Evolutionary conservation across 768 basidiomycete species (phyloP), one percentile per base, ranked within the genome.

Genomic region (Peribolospora baueri): DNA sequence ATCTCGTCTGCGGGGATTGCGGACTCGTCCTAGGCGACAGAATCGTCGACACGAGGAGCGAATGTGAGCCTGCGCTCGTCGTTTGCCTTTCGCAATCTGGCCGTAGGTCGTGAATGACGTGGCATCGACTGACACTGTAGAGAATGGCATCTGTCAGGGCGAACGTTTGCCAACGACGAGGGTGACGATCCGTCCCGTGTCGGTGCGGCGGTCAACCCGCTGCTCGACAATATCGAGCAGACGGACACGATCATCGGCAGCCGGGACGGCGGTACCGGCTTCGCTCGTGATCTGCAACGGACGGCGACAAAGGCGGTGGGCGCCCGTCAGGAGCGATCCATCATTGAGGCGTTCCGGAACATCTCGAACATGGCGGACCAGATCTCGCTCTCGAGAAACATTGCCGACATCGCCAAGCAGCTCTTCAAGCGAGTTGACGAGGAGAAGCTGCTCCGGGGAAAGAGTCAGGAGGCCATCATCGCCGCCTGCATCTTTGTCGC

Each of bases 181-280:
- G 90, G 91, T 59, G 91, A 95, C 67, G 93, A 98, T 67, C 93
- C 93, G 59, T 97, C 93, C 61, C 93, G 93, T 82, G 93, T 98
- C 62, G 93, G 93, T 71, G 88, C 86, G 54, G 87, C 88, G 48
- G 78, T 81, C 14, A 87, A 95, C 68, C 86, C 90, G 40, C 71
- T 90, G 47, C 74, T 97, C 71, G 87, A 95, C 67, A 88, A 87
- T 45, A 81, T 86, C 63, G 90, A 93, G 64, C 84, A 91, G 67
- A 76, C 97, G 50, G 82, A 88, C 63, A 97, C 93, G 42, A 76
- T 85, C 55, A 95, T 97, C 67, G 84, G 84, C 61, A 93, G 91
- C 69, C 79, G 82, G 52, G 93, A 97, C 64, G 90, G 90, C 58
- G 84, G 88, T 52, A 82, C 85, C 3, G 93, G 93, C 53, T 76